These are phyloP conservation scores for Monilinia laxa DNA, from an alignment of 2,329 filamentous ascomycete species.

Conservation along the genomic window DNA sequence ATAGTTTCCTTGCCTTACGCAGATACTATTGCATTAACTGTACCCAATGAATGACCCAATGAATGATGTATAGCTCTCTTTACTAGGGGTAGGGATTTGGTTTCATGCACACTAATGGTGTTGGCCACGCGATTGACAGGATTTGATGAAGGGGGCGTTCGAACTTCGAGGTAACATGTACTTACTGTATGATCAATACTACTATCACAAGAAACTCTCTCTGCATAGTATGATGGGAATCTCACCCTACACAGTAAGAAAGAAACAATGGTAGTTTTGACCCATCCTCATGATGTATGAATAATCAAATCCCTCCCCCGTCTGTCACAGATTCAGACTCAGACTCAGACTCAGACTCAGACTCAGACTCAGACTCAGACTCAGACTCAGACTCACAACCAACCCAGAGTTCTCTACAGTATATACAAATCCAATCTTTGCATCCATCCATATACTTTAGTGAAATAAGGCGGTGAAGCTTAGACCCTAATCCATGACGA, in stretches of 20 bases:
- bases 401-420: neutral
- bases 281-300: neutral
- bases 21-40: conserved; percentile 2
- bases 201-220: conserved; percentile 2
- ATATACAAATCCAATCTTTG: too few relatives aligned
- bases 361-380: too few relatives aligned
- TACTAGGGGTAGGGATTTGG: neutral
- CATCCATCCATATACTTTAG: neutral
- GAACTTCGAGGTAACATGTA: neutral
- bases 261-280: conserved; percentile 1
- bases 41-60: conserved; percentile 9
- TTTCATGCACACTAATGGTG: conserved; percentile 2
- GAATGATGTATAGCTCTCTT: neutral
- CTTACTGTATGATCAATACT: neutral
- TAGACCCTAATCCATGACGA: conserved; percentile 5
- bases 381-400: neutral
- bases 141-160: conserved; percentile 8
- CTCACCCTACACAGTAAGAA: neutral
- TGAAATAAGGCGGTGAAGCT: conserved; percentile 10
- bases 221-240: neutral
- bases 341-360: too few relatives aligned
- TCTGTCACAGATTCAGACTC: neutral
- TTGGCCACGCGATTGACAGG: conserved; percentile 13
- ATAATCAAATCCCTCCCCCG: conserved; percentile 12
- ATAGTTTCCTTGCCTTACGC: neutral